Base-by-base conservation (phyloP, 352 stramenopile genomes). In the Globisporangium abappressorium region DNA sequence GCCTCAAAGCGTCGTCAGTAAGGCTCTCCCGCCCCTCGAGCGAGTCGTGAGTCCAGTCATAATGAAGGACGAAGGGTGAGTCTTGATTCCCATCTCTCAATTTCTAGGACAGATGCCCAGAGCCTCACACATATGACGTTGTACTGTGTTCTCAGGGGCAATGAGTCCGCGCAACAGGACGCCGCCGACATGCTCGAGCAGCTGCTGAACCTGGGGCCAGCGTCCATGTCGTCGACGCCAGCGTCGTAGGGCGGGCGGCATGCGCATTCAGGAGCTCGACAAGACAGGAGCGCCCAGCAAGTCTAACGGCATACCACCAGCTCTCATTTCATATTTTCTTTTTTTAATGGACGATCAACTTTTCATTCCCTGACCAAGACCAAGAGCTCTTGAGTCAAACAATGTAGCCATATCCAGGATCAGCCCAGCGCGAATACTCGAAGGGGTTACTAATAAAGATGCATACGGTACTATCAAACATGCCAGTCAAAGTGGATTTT, bases 141-240 rank as follows among this genome's bases (percentile, higher is more conserved):
- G 36, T 15, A 2, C 11, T 15, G 14, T 41, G 5, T 49, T 9
- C 14, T 49, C 41, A 65, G 59, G 20, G 7, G 20, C 24, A 51
- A 20, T 0, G 34, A 54, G 15, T 36, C 51, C 22, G 26, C 43
- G 59, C 59, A 57, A 41, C 43, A 57, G 11, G 62, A 60, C 11
- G 9, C 64, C 12, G 24, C 64, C 54, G 64, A 69, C 41, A 69
- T 69, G 64, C 64, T 69, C 41, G 41, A 69, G 26, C 24, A 54
- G 55, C 41, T 69, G 26, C 55, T 64, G 62, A 63, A 70, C 47
- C 18, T 61, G 4, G 36, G 33, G 22, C 43, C 64, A 20, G 26
- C 9, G 33, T 51, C 20, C 41, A 28, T 14, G 15, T 38, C 30
- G 41, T 20, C 57, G 20, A 59, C 51, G 59, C 34, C 62, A 28